Conservation (phyloP, 1,284 basidiomycete genomes). For the Ustilago curta region DNA sequence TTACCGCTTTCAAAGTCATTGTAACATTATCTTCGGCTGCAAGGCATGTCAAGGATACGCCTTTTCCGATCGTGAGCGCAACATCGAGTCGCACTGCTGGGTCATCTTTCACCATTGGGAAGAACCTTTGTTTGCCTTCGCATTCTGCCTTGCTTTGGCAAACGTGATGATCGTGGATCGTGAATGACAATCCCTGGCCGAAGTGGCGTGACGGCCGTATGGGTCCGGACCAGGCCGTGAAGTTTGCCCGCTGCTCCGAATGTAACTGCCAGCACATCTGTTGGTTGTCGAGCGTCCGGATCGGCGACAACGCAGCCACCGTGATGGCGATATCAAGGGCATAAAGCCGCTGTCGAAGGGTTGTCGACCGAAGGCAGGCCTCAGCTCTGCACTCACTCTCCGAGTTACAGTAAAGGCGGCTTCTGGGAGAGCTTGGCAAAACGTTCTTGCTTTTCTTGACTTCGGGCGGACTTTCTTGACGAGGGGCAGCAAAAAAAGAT, state of each 20-base stretch:
- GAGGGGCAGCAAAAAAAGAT: not conserved
- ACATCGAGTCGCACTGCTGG: slow-evolving; percentile 12
- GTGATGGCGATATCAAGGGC: not conserved
- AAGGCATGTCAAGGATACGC: not conserved
- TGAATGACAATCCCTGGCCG: too few species aligned
- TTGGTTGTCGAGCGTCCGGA: not conserved
- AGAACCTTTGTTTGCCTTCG: too few species aligned
- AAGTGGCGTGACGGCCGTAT: too few species aligned
- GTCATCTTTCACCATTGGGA: not conserved
- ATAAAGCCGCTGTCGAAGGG: not conserved
- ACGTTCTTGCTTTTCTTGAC: too few species aligned
- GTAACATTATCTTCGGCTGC: not conserved
- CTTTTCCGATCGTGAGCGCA: slow-evolving; percentile 23
- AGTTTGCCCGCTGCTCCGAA: too few species aligned
- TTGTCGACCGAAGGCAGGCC: not conserved
- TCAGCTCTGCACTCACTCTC: not conserved
- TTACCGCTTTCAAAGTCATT: slow-evolving; percentile 1
- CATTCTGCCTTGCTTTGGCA: too few species aligned
- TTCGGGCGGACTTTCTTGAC: not conserved
- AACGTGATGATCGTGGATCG: too few species aligned
- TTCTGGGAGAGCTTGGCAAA: not conserved
- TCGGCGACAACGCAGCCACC: slow-evolving; percentile 6
- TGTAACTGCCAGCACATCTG: too few species aligned
- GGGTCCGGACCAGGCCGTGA: too few species aligned
- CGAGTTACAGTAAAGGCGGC: too few species aligned